phyloP scores from a whole-genome alignment of 1,284 basidiomycete genomes.

The Marasmius fiardii region DNA sequence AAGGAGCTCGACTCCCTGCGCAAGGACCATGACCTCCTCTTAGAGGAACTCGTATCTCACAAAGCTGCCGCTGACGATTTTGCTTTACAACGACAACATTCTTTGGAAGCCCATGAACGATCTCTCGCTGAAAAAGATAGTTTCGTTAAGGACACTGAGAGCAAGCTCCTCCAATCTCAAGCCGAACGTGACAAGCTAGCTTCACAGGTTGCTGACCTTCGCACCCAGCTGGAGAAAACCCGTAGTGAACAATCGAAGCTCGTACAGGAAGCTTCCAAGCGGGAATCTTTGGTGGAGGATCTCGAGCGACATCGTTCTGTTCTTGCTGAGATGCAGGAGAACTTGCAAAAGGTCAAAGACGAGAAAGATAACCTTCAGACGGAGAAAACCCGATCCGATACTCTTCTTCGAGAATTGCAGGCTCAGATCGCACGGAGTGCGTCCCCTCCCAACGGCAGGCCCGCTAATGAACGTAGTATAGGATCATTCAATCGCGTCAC shows the following conservation, averaged over 20 bases:
- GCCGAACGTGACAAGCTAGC: slow-evolving; percentile 53
- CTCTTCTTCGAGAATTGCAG: slow-evolving; percentile 70
- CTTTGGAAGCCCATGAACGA: slow-evolving; percentile 46
- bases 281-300: slow-evolving; percentile 67
- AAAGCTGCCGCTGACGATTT: slow-evolving; percentile 60
- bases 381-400: slow-evolving; percentile 70
- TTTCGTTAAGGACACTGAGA: slow-evolving; percentile 43
- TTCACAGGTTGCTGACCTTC: slow-evolving; percentile 51
- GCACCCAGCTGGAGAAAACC: slow-evolving; percentile 57
- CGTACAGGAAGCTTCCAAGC: slow-evolving; percentile 70
- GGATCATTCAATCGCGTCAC: slow-evolving; percentile 53
- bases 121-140: slow-evolving; percentile 48
- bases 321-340: slow-evolving; percentile 72
- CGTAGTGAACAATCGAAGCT: slow-evolving; percentile 57
- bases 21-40: slow-evolving; percentile 51
- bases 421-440: slow-evolving; percentile 65
- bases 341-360: slow-evolving; percentile 71
- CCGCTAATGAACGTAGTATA: slow-evolving; percentile 51
- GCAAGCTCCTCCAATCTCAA: slow-evolving; percentile 42
- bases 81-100: slow-evolving; percentile 45
- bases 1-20: slow-evolving; percentile 41
- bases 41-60: slow-evolving; percentile 60
- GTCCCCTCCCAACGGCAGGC: slow-evolving; percentile 45
- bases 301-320: slow-evolving; percentile 73
- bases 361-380: slow-evolving; percentile 74